Percentiles rank a stretch among this genome's conserved stretches.
Evolutionary conservation across 768 basidiomycete species (phyloP).

Genomic region (Strobilomyces dryophilus): DNA sequence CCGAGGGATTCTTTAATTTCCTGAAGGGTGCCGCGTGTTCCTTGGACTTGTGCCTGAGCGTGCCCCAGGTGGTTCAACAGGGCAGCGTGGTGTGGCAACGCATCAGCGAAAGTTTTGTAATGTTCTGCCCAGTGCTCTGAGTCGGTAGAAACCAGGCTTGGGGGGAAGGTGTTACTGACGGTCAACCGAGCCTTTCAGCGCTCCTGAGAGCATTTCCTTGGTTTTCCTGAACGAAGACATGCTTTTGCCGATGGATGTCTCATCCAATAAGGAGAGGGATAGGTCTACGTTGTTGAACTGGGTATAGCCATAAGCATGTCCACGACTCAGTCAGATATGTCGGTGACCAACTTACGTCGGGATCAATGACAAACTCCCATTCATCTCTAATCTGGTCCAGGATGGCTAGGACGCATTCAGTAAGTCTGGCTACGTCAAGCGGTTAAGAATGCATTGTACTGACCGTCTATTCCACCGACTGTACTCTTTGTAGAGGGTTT

Average conservation of each 20-base stretch:
- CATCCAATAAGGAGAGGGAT: slow-evolving; percentile 84
- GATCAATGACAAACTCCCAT: slow-evolving; percentile 84
- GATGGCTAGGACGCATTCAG: slow-evolving; percentile 48
- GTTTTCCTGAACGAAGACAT: slow-evolving; percentile 74
- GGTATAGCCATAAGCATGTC: slow-evolving; percentile 5
- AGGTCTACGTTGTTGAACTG: slow-evolving; percentile 95
- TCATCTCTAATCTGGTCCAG: slow-evolving; percentile 83
- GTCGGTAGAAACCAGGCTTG: background rate
- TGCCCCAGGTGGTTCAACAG: slow-evolving; percentile 67
- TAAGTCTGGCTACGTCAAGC: background rate
- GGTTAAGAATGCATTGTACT: slow-evolving; percentile 23
- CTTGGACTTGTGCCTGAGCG: slow-evolving; percentile 71
- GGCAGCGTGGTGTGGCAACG: slow-evolving; percentile 84
- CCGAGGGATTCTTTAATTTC: slow-evolving; percentile 80
- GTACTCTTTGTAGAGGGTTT: slow-evolving; percentile 49
- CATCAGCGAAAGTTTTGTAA: slow-evolving; percentile 93
- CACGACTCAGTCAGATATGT: background rate
- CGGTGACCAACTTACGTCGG: slow-evolving; percentile 52
- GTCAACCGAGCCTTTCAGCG: slow-evolving; percentile 85
- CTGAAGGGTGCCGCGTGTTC: slow-evolving; percentile 63
- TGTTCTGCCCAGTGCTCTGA: slow-evolving; percentile 51
- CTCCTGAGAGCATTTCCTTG: slow-evolving; percentile 72
- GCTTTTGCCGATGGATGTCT: slow-evolving; percentile 66
- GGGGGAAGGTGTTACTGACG: slow-evolving; percentile 44
- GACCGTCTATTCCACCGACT: slow-evolving; percentile 84